Percentiles rank a stretch among this genome's conserved stretches.
These are phyloP conservation scores for Eimeria sp. DNA, from an alignment of 169 alveolate species.

Conservation along the genomic window DNA sequence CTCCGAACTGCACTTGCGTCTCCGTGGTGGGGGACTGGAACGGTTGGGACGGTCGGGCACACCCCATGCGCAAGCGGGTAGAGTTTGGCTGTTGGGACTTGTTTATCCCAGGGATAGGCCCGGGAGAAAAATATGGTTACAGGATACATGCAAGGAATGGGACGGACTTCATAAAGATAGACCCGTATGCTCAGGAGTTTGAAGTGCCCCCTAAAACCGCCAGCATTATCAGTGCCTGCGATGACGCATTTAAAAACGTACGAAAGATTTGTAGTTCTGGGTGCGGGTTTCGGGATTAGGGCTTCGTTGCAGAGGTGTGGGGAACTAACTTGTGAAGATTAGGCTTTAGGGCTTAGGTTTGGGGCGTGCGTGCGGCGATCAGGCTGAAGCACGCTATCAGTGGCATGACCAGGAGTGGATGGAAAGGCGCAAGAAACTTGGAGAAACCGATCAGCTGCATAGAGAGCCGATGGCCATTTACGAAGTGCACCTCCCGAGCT, in stretches of 20 bases:
- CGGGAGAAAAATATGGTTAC: constrained; percentile 88
- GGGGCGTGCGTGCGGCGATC: constrained; percentile 1
- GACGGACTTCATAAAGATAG: constrained; percentile 86
- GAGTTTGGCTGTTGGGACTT: constrained; percentile 89
- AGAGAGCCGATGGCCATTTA: constrained; percentile 89
- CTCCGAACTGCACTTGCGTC: constrained; percentile 86
- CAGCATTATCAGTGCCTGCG: constrained; percentile 87
- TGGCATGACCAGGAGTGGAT: constrained; percentile 90
- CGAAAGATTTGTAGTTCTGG: not conserved
- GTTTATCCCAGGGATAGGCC: constrained; percentile 85
- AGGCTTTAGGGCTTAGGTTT: not conserved
- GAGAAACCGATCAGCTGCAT: constrained; percentile 82
- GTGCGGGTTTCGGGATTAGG: not conserved
- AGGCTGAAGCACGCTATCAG: constrained; percentile 85
- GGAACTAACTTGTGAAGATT: not conserved
- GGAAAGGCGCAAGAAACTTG: constrained; percentile 82
- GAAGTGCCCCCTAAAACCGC: constrained; percentile 88
- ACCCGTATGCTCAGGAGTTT: constrained; percentile 90
- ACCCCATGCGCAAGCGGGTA: constrained; percentile 87
- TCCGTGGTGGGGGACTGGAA: constrained; percentile 90
- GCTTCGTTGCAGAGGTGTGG: not conserved
- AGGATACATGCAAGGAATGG: constrained; percentile 84
- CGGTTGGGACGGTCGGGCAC: constrained; percentile 89
- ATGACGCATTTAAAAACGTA: constrained; percentile 85
- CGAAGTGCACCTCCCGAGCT: constrained; percentile 89